Evolutionary conservation across 2,329 filamentous ascomycete genomes (phyloP).

Genomic region (Botryotinia calthae): DNA sequence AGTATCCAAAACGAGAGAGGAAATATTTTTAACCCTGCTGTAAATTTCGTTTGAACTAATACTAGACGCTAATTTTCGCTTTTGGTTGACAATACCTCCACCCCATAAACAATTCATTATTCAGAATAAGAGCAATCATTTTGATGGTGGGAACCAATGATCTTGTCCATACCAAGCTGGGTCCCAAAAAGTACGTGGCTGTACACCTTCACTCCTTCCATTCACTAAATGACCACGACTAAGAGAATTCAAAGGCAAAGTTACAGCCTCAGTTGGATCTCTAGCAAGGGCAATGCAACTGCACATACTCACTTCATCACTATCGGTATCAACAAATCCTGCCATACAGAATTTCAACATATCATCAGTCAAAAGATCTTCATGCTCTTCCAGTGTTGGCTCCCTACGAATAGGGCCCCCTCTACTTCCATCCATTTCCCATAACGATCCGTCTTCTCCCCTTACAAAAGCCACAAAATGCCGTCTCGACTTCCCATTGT

Average conservation of each 20-base stretch:
- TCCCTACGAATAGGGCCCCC: slow-evolving; percentile 63
- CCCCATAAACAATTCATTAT: not conserved
- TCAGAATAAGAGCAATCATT: not conserved
- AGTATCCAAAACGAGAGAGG: too few relatives aligned
- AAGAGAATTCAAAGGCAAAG: not conserved
- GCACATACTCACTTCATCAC: slow-evolving; percentile 35
- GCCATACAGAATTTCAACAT: slow-evolving; percentile 65
- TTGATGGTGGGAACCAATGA: not conserved
- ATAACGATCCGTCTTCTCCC: slow-evolving; percentile 63
- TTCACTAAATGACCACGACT: not conserved
- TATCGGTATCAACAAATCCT: slow-evolving; percentile 38
- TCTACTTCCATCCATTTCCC: slow-evolving; percentile 67
- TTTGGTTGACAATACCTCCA: not conserved
- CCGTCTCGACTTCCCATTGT: slow-evolving; percentile 72
- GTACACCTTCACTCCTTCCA: not conserved
- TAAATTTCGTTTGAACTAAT: not conserved
- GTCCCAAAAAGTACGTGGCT: not conserved
- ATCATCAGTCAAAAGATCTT: slow-evolving; percentile 73
- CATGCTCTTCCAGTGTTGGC: slow-evolving; percentile 50
- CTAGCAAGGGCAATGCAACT: slow-evolving; percentile 34
- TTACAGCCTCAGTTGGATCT: not conserved
- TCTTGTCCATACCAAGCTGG: not conserved
- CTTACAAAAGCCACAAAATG: slow-evolving; percentile 97
- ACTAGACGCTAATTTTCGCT: not conserved
- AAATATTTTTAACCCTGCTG: not conserved